Conservation (phyloP, 768 basidiomycete species). For the Russula griseocarnosa region DNA sequence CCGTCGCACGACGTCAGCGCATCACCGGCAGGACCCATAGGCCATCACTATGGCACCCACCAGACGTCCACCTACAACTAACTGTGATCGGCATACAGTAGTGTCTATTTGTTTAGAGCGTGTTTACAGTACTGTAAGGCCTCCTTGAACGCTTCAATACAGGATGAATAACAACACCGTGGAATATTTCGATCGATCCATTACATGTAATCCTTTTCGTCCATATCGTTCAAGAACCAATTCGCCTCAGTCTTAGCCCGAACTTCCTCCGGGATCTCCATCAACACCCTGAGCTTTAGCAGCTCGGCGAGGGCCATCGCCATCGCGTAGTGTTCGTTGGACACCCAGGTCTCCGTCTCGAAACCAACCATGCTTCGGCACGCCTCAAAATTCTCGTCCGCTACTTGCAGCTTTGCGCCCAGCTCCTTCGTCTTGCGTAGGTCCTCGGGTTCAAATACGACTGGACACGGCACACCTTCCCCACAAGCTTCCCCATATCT, state of each 20-base stretch:
- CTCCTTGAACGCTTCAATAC: too few species aligned
- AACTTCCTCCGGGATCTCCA: constrained; percentile 27
- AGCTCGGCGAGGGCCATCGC: neutral
- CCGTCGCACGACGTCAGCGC: too few species aligned
- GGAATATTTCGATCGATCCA: neutral
- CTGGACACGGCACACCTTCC: constrained; percentile 40
- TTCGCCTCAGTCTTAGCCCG: constrained; percentile 26
- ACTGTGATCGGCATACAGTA: too few species aligned
- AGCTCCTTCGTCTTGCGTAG: constrained; percentile 42
- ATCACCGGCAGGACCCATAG: too few species aligned
- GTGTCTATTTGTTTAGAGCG: too few species aligned
- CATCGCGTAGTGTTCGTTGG: neutral
- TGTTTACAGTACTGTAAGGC: too few species aligned
- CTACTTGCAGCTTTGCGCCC: constrained; percentile 12
- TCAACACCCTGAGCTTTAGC: neutral
- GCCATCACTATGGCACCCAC: too few species aligned
- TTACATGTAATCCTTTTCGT: constrained; percentile 46
- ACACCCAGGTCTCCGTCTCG: constrained; percentile 9
- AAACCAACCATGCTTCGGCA: neutral
- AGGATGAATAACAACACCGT: too few species aligned
- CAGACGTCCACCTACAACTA: too few species aligned
- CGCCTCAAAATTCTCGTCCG: neutral
- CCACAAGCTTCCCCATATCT: too few species aligned
- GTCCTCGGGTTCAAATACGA: constrained; percentile 47
- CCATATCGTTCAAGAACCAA: constrained; percentile 49